Conservation (phyloP, 768 basidiomycete species). For the Amanita inopinata region DNA sequence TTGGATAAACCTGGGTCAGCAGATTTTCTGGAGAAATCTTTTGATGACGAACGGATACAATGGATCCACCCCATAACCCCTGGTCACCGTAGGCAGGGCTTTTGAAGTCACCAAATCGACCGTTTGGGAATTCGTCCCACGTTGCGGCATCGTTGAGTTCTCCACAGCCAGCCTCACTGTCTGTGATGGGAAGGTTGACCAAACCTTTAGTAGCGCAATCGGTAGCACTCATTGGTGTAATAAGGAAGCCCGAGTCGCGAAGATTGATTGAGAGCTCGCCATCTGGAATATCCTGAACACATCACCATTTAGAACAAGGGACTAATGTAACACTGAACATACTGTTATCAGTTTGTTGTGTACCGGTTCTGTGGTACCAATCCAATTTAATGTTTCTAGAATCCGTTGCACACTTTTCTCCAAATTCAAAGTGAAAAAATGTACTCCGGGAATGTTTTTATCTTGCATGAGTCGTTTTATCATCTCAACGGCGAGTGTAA, state of each 20-base stretch:
- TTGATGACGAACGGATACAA: constrained; percentile 36
- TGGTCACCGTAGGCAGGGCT: constrained; percentile 89
- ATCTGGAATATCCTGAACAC: constrained; percentile 30
- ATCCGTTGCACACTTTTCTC: constrained; percentile 90
- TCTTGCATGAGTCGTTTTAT: constrained; percentile 48
- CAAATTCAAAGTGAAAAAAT: constrained; percentile 94
- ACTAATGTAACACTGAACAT: constrained; percentile 6
- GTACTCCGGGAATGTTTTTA: constrained; percentile 63
- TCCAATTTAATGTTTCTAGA: constrained; percentile 74
- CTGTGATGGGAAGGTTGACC: constrained; percentile 34
- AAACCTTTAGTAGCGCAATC: constrained; percentile 51
- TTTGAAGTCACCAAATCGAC: constrained; percentile 94
- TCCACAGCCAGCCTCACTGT: constrained; percentile 55
- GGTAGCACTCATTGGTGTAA: constrained; percentile 59
- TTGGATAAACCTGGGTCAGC: not conserved
- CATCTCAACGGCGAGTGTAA: constrained; percentile 74
- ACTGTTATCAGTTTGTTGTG: constrained; percentile 67
- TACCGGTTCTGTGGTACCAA: constrained; percentile 27
- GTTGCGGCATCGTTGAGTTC: constrained; percentile 69
- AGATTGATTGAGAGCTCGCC: constrained; percentile 18
- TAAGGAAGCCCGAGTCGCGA: constrained; percentile 30
- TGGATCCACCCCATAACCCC: constrained; percentile 68
- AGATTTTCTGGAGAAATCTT: not conserved
- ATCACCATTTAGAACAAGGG: constrained; percentile 4
- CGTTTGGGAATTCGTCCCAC: constrained; percentile 98